Evolutionary conservation across 75 land plant species (phyloP).

Genomic region (Pinus tabuliformis): DNA sequence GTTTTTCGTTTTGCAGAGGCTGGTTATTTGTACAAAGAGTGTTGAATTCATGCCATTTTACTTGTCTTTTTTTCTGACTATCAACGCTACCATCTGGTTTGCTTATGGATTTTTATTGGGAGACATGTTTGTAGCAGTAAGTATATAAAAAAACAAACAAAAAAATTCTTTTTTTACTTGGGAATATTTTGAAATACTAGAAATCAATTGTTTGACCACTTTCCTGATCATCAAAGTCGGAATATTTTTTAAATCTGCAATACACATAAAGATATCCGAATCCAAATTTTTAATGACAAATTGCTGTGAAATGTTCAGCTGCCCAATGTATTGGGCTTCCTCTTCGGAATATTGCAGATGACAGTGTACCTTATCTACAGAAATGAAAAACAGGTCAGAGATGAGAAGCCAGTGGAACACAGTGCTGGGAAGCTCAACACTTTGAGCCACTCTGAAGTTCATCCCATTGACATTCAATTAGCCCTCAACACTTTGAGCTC

Average conservation of each 20-base stretch:
- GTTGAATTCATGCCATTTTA: slow-evolving; percentile 89
- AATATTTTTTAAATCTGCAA: too few relatives aligned
- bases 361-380: slow-evolving; percentile 33
- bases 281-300: neutral
- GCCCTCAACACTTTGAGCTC: neutral
- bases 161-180: neutral
- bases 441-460: neutral
- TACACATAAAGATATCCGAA: too few relatives aligned
- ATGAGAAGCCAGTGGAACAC: neutral
- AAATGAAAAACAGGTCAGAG: slow-evolving; percentile 19
- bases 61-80: slow-evolving; percentile 66
- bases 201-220: too few relatives aligned
- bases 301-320: slow-evolving; percentile 20
- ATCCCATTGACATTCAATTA: neutral
- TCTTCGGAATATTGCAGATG: slow-evolving; percentile 55
- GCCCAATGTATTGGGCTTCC: slow-evolving; percentile 56
- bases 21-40: slow-evolving; percentile 86
- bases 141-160: neutral
- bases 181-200: neutral
- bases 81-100: slow-evolving; percentile 71
- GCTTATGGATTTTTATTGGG: slow-evolving; percentile 53
- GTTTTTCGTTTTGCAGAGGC: slow-evolving; percentile 33
- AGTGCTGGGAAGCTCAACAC: neutral
- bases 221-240: too few relatives aligned
- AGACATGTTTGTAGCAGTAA: slow-evolving; percentile 72